A percentile compares a stretch with the other conserved stretches of the same genome.
phyloP scores from a whole-genome alignment of 2,329 filamentous ascomycete species.

The Venturia carpophila region DNA sequence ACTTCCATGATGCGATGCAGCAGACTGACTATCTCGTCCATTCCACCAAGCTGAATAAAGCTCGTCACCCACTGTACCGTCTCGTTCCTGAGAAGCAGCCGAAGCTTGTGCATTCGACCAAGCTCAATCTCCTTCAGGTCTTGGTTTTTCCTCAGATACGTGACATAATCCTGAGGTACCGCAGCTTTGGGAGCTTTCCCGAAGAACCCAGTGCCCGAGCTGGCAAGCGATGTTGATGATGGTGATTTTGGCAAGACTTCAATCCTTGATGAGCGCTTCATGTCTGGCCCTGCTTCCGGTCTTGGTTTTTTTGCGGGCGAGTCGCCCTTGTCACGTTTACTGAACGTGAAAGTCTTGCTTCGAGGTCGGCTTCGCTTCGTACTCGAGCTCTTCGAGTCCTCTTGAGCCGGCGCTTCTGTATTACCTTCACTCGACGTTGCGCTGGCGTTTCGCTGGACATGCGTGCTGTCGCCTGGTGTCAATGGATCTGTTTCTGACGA shows the following conservation, averaged over 20 bases:
- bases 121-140: slow-evolving; percentile 82
- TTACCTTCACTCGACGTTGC: slow-evolving; percentile 17
- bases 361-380: slow-evolving; percentile 46
- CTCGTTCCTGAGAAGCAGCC: slow-evolving; percentile 83
- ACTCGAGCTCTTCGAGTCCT: slow-evolving; percentile 29
- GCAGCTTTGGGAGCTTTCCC: slow-evolving; percentile 67
- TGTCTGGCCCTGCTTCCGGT: slow-evolving; percentile 37
- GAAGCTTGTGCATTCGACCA: slow-evolving; percentile 89
- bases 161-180: slow-evolving; percentile 74
- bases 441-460: not conserved
- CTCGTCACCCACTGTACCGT: slow-evolving; percentile 91
- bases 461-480: not conserved
- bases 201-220: slow-evolving; percentile 43
- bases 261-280: slow-evolving; percentile 2
- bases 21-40: slow-evolving; percentile 81
- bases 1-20: slow-evolving; percentile 89
- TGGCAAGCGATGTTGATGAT: slow-evolving; percentile 42
- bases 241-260: slow-evolving; percentile 48
- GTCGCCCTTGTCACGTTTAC: slow-evolving; percentile 50
- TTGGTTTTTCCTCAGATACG: slow-evolving; percentile 71
- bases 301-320: slow-evolving; percentile 70
- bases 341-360: slow-evolving; percentile 73
- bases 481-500: not conserved
- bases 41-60: slow-evolving; percentile 82
- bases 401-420: not conserved